phyloP scores from a whole-genome alignment of 106 monocot species.

The Triglochin maritima region DNA sequence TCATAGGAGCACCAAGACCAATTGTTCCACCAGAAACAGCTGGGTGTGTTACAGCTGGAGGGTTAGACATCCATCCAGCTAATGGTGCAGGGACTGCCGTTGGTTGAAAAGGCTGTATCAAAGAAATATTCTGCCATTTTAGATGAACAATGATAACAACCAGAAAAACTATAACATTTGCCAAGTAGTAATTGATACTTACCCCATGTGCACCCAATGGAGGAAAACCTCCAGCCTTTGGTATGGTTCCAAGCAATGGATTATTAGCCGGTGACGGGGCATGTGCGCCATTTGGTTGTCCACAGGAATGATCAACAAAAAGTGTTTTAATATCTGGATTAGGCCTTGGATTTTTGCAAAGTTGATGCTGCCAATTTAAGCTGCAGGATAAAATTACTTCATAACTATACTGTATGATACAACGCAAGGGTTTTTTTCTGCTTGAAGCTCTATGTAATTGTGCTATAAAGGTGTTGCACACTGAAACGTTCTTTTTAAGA shows the following conservation, averaged over 20 bases:
- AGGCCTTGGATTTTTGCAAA: constrained; percentile 92
- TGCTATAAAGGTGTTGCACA: too few species aligned
- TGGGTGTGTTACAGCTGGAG: constrained; percentile 61
- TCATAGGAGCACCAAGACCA: constrained; percentile 50
- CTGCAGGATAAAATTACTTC: constrained; percentile 16
- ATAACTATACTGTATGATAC: neutral
- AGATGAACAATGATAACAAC: neutral
- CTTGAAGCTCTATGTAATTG: too few species aligned
- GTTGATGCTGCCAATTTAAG: constrained; percentile 99
- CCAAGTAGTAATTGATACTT: constrained; percentile 6
- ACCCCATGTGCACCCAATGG: constrained; percentile 84
- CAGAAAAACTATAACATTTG: neutral
- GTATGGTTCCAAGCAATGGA: constrained; percentile 65
- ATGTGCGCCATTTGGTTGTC: constrained; percentile 81
- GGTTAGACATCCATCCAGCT: constrained; percentile 91
- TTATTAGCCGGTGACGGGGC: constrained; percentile 69
- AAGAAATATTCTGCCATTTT: neutral
- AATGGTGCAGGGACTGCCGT: constrained; percentile 55
- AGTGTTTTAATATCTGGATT: constrained; percentile 99
- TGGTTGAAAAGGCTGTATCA: constrained; percentile 69
- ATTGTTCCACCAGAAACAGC: constrained; percentile 70
- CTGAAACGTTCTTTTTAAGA: too few species aligned
- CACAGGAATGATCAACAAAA: constrained; percentile 94
- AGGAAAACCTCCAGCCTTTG: constrained; percentile 83
- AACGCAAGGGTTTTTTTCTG: too few species aligned